Evolutionary conservation across 352 stramenopile genomes (phyloP), one percentile per base, ranked within the genome.

Genomic region (Phytophthora fragariae): DNA sequence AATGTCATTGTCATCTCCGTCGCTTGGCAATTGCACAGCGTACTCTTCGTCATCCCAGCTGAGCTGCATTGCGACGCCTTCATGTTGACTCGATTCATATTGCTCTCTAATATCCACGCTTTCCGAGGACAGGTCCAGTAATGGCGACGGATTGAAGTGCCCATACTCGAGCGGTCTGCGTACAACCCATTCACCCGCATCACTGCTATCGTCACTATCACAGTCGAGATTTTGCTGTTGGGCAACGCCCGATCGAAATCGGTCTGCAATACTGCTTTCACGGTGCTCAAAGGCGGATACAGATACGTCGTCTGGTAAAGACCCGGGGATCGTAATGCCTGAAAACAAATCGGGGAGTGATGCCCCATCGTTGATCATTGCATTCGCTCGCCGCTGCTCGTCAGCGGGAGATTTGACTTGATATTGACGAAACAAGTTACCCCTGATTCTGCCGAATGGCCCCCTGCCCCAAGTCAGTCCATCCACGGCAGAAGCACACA

Each of bases 401-500:
- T 76, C 73, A 9, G 62, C 59, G 11, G 79, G 73, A 19, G 84
- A 77, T 55, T 93, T 93, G 7, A 92, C 88, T 62, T 94, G 85
- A 52, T 96, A 96, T 21, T 94, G 75, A 3, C 90, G 86, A 12
- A 96, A 96, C 39, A 96, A 73, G 27, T 83, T 91, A 4, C 85
- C 87, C 64, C 86, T 79, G 54, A 96, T 93, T 17, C 77, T 86
- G 15, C 80, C 79, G 57, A 83, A 91, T 11, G 80, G 77, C 0
- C 86, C 86, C 56, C 80, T 70, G 12, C 88, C 88, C 90, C 90
- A 96, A 3, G 76, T 86, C 15, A 96, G 58, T 4, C 90, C 88
- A 67, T 96, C 86, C 7, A 96, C 68, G 31, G 87, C 86, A 6
- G 71, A 60, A 0, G 86, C 83, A 54, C 84, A 93, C 24, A 41